phyloP scores from a whole-genome alignment of 192 early-diverging fungal species.

The Jimgerdemannia lactiflua region DNA sequence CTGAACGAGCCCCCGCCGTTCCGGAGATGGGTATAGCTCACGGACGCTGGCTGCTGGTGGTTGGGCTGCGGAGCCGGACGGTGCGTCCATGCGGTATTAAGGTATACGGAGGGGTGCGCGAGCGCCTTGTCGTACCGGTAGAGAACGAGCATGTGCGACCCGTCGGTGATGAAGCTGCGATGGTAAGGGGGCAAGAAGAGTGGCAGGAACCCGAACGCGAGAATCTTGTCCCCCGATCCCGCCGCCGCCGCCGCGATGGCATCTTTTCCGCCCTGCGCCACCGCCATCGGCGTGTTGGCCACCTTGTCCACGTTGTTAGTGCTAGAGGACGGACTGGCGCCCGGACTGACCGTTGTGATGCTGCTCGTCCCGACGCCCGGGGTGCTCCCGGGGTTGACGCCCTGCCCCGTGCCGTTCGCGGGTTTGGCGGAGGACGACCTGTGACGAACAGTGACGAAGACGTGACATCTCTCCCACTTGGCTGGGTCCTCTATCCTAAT shows the following conservation, averaged over 20 bases:
- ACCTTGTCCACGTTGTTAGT: neutral
- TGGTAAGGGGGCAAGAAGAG: constrained; percentile 49
- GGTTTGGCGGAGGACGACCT: neutral
- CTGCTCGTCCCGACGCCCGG: neutral
- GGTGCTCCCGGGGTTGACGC: too few species aligned
- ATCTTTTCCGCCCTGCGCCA: neutral
- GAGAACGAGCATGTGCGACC: constrained; percentile 48
- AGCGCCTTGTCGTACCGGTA: constrained; percentile 60
- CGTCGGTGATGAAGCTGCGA: constrained; percentile 56
- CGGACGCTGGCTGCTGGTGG: constrained; percentile 11
- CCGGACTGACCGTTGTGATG: neutral
- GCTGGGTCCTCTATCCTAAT: constrained; percentile 48
- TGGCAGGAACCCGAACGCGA: constrained; percentile 60
- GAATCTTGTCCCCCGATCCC: constrained; percentile 31
- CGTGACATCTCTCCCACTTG: constrained; percentile 54
- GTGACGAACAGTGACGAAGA: constrained; percentile 60
- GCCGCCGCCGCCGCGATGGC: neutral
- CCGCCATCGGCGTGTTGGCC: too few species aligned
- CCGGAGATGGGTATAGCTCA: neutral
- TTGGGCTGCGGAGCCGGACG: constrained; percentile 27
- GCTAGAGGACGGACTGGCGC: neutral
- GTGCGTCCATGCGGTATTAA: constrained; percentile 44
- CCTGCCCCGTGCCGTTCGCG: too few species aligned
- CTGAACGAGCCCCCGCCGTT: neutral
- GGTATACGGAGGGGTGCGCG: constrained; percentile 40